A percentile compares a stretch with the other conserved stretches of the same genome.
phyloP scores from a whole-genome alignment of 352 stramenopile species.

The Peronospora tabacina region DNA sequence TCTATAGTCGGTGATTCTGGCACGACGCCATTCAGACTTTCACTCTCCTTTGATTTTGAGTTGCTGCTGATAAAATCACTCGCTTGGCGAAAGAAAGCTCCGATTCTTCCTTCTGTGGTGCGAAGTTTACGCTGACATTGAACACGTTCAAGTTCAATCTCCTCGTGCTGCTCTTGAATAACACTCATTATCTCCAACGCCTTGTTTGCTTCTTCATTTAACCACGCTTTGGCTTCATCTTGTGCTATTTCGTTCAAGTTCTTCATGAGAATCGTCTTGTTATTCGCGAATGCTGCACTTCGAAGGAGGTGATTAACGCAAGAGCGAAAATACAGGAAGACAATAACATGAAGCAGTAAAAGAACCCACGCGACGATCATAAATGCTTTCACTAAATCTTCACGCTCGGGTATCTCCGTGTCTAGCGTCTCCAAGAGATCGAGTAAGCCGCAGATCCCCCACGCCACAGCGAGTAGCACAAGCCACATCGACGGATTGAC shows the following conservation, averaged over 20 bases:
- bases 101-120: background rate
- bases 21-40: slow-evolving; percentile 10
- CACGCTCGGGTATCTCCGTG: slow-evolving; percentile 13
- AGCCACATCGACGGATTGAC: slow-evolving; percentile 64
- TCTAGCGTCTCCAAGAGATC: slow-evolving; percentile 9
- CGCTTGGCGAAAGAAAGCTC: background rate
- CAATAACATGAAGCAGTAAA: slow-evolving; percentile 28
- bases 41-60: background rate
- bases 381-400: slow-evolving; percentile 32
- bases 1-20: slow-evolving; percentile 8
- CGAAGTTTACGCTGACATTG: background rate
- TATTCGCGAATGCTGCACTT: slow-evolving; percentile 24
- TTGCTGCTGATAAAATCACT: background rate
- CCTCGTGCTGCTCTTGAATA: slow-evolving; percentile 23
- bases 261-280: slow-evolving; percentile 6
- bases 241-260: slow-evolving; percentile 14
- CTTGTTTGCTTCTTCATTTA: slow-evolving; percentile 19
- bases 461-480: slow-evolving; percentile 39
- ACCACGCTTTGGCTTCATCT: slow-evolving; percentile 16
- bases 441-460: slow-evolving; percentile 27
- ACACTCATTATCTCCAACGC: slow-evolving; percentile 16
- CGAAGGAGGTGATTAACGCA: slow-evolving; percentile 28
- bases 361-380: slow-evolving; percentile 29
- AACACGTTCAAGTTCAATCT: background rate
- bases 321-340: slow-evolving; percentile 36